Evolutionary conservation across 169 alveolate genomes (phyloP).

Genomic region (Eimeria maxima): DNA sequence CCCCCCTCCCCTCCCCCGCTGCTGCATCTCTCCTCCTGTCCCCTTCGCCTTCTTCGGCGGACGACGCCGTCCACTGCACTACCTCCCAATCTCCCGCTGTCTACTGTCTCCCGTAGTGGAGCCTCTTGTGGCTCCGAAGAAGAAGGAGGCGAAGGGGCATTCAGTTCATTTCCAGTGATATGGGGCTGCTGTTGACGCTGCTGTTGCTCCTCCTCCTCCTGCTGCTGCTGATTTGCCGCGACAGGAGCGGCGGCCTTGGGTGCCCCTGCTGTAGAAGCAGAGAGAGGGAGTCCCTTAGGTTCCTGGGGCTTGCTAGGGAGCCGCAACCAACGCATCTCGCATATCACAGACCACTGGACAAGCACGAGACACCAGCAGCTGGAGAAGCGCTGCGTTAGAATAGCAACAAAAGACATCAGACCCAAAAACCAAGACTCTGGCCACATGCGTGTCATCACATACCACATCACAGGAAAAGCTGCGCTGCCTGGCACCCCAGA

Average conservation of each 20-base stretch:
- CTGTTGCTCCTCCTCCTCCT: background rate
- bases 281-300: background rate
- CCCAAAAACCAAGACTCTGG: slow-evolving; percentile 44
- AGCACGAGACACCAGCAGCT: slow-evolving; percentile 30
- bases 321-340: slow-evolving; percentile 32
- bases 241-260: background rate
- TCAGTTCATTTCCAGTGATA: background rate
- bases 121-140: background rate
- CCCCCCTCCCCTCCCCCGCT: background rate
- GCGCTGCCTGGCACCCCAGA: slow-evolving; percentile 34
- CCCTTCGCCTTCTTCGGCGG: background rate
- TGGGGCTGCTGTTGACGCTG: too few species aligned
- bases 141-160: background rate
- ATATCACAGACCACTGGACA: slow-evolving; percentile 23
- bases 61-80: background rate
- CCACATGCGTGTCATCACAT: slow-evolving; percentile 48
- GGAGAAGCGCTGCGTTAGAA: slow-evolving; percentile 23
- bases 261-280: background rate
- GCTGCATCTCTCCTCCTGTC: background rate
- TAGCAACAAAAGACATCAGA: slow-evolving; percentile 27
- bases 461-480: slow-evolving; percentile 39
- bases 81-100: background rate
- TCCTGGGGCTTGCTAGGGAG: background rate
- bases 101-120: background rate
- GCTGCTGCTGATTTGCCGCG: background rate